Percentiles rank a stretch among this genome's conserved stretches.
phyloP scores from a whole-genome alignment of 768 basidiomycete genomes.

The Cyclocybe cylindracea region DNA sequence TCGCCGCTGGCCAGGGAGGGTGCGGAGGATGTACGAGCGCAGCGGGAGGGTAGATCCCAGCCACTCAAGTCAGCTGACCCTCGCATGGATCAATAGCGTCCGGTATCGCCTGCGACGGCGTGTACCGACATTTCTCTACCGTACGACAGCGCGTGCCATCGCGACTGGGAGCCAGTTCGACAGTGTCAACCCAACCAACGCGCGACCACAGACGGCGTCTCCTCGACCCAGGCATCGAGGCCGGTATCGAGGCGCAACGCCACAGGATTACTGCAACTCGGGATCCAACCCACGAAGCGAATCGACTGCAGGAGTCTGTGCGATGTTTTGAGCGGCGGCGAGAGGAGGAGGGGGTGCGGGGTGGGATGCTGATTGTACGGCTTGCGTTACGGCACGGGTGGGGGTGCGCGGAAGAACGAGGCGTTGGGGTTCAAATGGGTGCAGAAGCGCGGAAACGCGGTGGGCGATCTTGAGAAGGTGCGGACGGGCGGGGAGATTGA shows the following conservation, averaged over 20 bases:
- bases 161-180: conserved; percentile 28
- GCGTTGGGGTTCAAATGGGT: conserved; percentile 82
- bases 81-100: conserved; percentile 5
- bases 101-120: conserved; percentile 15
- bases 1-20: neutral
- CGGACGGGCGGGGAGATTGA: conserved; percentile 51
- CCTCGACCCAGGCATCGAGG: conserved; percentile 4
- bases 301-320: conserved; percentile 68
- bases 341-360: conserved; percentile 75
- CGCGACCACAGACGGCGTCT: conserved; percentile 6
- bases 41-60: too few relatives aligned
- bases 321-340: conserved; percentile 76
- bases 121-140: conserved; percentile 66
- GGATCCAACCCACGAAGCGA: conserved; percentile 78
- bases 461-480: conserved; percentile 71
- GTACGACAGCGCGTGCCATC: conserved; percentile 48
- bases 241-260: conserved; percentile 28
- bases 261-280: conserved; percentile 76
- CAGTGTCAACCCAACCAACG: conserved; percentile 11
- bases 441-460: conserved; percentile 67
- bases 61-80: neutral
- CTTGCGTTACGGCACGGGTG: conserved; percentile 84
- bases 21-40: too few relatives aligned
- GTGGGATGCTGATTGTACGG: conserved; percentile 95
- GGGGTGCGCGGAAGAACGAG: conserved; percentile 83